Conservation (phyloP, 805 yeast genomes). For the Kodamaea neixiangensis region DNA sequence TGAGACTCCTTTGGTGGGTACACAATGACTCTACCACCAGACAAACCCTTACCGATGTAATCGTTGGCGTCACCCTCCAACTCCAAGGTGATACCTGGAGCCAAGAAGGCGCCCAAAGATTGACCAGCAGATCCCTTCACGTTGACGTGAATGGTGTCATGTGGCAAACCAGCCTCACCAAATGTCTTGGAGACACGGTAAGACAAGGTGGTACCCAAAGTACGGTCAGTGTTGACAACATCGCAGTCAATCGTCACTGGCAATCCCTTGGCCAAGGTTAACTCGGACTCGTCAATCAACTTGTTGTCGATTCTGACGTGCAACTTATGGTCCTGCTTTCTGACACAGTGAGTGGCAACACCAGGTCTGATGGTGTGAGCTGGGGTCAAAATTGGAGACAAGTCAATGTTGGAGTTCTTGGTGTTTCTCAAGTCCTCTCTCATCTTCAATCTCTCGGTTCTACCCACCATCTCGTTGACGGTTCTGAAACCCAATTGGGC, state of each 20-base stretch:
- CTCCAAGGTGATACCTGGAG: conserved; percentile 93
- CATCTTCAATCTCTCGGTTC: conserved; percentile 84
- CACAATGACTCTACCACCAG: conserved; percentile 91
- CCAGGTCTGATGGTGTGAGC: conserved; percentile 97
- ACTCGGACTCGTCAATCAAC: conserved; percentile 92
- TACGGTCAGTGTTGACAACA: conserved; percentile 94
- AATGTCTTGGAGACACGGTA: conserved; percentile 90
- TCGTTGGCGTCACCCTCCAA: conserved; percentile 98
- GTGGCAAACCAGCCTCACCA: conserved; percentile 93
- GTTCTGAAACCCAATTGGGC: conserved; percentile 94
- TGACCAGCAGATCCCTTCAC: conserved; percentile 95
- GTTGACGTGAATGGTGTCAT: conserved; percentile 93
- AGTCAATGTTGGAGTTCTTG: conserved; percentile 87
- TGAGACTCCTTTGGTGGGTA: conserved; percentile 84
- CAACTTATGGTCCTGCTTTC: conserved; percentile 91
- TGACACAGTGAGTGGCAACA: conserved; percentile 87
- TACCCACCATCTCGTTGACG: conserved; percentile 97
- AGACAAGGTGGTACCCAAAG: conserved; percentile 92
- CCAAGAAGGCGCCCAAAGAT: conserved; percentile 96
- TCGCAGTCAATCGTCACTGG: conserved; percentile 94
- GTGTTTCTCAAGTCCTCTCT: conserved; percentile 83
- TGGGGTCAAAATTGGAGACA: conserved; percentile 93
- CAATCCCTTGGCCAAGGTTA: conserved; percentile 93
- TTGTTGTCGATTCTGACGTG: conserved; percentile 95
- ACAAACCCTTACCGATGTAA: conserved; percentile 95